Evolutionary conservation across 805 yeast genomes (phyloP).

Genomic region (Starmerella bombicola): DNA sequence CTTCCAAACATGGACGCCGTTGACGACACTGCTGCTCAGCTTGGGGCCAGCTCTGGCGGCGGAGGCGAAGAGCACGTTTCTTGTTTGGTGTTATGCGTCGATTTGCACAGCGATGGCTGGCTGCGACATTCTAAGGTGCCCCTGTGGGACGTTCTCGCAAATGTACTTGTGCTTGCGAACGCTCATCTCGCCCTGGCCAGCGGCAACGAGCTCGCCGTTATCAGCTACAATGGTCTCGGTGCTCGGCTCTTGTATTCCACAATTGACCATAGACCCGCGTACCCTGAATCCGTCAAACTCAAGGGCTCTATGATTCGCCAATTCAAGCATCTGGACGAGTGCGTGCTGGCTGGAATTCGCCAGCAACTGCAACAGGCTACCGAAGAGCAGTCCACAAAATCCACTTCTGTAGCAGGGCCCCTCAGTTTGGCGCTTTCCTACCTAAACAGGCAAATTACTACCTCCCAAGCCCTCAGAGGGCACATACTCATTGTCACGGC

Average conservation of each 20-base stretch:
- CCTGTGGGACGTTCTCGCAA: constrained; percentile 47
- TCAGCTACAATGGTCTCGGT: constrained; percentile 61
- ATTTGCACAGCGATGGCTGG: constrained; percentile 67
- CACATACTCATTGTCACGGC: constrained; percentile 52
- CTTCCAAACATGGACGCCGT: constrained; percentile 30
- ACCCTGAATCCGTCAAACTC: background rate
- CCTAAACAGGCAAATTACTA: constrained; percentile 43
- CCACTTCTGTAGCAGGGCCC: constrained; percentile 44
- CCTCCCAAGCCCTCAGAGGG: constrained; percentile 42
- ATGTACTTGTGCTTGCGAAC: constrained; percentile 65
- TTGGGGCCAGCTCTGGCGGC: constrained; percentile 14
- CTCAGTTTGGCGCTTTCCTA: constrained; percentile 72
- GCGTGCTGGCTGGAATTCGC: constrained; percentile 49
- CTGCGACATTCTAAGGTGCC: constrained; percentile 27
- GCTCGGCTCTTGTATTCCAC: constrained; percentile 60
- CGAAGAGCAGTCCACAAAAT: constrained; percentile 47
- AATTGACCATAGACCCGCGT: background rate
- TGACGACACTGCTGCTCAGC: constrained; percentile 27
- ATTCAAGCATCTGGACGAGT: constrained; percentile 65
- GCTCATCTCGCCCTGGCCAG: constrained; percentile 79
- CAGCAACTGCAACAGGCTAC: constrained; percentile 32
- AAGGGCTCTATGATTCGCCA: constrained; percentile 64
- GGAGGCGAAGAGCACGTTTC: constrained; percentile 44
- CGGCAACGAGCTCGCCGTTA: constrained; percentile 69
- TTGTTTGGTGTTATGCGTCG: constrained; percentile 62